These are phyloP conservation scores for Penicillium concentricum DNA, from an alignment of 2,329 filamentous ascomycete species.

Conservation along the genomic window DNA sequence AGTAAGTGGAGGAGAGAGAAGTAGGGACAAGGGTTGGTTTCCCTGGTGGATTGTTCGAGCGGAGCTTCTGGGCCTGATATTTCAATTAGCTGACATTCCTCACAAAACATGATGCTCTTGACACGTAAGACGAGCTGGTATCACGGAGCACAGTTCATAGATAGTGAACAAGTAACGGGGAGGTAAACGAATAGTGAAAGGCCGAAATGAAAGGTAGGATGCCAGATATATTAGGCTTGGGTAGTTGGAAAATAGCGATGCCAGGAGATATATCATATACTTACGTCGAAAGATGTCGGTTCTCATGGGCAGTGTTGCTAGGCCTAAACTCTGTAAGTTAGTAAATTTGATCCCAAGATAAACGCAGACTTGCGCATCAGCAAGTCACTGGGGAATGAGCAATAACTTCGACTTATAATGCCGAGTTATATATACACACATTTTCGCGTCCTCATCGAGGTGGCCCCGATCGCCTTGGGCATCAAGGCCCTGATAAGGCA, in stretches of 20 bases:
- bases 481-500: not conserved
- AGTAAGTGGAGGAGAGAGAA: not conserved
- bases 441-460: not conserved
- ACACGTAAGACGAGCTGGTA: not conserved
- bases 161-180: not conserved
- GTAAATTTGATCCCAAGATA: not conserved
- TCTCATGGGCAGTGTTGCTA: too few relatives aligned
- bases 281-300: not conserved
- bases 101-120: not conserved
- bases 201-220: not conserved
- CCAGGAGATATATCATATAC: not conserved
- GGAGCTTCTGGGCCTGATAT: not conserved
- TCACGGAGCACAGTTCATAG: not conserved
- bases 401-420: not conserved
- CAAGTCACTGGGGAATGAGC: not conserved
- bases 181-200: not conserved
- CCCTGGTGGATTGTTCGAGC: not conserved
- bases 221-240: not conserved
- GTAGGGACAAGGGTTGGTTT: not conserved
- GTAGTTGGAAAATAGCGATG: not conserved
- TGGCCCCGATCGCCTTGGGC: not conserved
- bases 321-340: not conserved
- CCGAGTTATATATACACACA: not conserved
- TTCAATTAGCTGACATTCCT: not conserved
- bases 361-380: not conserved